Percentiles rank a stretch among this genome's conserved stretches.
phyloP scores from a whole-genome alignment of 2,329 filamentous ascomycete genomes.

The Nothopassalora personata region DNA sequence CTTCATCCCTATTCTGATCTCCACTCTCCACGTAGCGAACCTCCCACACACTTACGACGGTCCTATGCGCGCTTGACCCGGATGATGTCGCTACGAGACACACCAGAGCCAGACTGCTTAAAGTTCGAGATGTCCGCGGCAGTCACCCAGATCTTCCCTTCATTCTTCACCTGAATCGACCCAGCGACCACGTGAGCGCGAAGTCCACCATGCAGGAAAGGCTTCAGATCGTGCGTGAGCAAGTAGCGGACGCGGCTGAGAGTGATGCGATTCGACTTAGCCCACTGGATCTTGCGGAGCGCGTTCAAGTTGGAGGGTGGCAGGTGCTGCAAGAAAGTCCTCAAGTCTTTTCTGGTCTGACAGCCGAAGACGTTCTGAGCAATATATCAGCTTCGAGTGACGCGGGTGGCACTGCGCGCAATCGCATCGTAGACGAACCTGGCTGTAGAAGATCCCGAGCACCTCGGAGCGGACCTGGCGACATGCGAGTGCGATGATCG shows the following conservation, averaged over 20 bases:
- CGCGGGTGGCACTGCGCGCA: background rate
- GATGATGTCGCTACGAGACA: background rate
- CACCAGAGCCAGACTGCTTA: background rate
- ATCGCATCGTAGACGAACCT: background rate
- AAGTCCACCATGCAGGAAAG: background rate
- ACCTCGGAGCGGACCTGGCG: background rate
- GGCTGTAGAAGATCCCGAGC: background rate
- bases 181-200: background rate
- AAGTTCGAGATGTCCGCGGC: background rate
- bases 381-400: too few relatives aligned
- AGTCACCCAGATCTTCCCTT: background rate
- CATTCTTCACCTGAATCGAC: background rate
- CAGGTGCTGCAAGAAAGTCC: background rate
- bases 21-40: background rate
- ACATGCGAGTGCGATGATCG: background rate
- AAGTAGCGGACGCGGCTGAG: background rate
- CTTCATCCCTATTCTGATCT: background rate
- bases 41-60: background rate
- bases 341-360: background rate
- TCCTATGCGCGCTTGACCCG: background rate
- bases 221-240: background rate
- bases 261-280: background rate
- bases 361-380: background rate
- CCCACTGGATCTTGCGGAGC: background rate
- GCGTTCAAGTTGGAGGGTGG: background rate